Evolutionary conservation across 495 filamentous ascomycete genomes (phyloP).

Genomic region (Podospora tetraspora): DNA sequence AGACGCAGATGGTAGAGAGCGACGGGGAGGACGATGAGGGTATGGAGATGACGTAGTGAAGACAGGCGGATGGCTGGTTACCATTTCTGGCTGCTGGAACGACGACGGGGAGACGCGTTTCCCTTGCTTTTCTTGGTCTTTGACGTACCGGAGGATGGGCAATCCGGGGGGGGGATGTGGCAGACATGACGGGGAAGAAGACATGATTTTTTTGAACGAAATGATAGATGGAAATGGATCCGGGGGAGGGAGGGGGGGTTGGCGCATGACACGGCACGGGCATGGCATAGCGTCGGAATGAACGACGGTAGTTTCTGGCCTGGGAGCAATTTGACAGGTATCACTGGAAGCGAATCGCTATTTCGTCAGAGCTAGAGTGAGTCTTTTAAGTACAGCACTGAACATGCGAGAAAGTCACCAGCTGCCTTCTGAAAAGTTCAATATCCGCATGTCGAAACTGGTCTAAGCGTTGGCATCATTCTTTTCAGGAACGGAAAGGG

Average conservation of each 20-base stretch:
- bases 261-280: neutral
- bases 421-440: neutral
- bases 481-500: neutral
- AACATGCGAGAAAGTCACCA: neutral
- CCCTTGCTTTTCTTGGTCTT: neutral
- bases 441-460: neutral
- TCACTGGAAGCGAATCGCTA: no score
- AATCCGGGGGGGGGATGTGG: neutral
- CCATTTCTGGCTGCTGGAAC: neutral
- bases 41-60: constrained; percentile 37
- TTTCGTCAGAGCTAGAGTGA: neutral
- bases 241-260: neutral
- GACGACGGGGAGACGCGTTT: neutral
- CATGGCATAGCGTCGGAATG: neutral
- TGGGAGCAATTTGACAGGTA: neutral
- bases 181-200: neutral
- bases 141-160: neutral
- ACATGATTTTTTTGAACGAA: neutral
- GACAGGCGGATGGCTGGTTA: neutral
- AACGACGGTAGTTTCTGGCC: neutral
- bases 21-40: constrained; percentile 68
- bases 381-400: neutral
- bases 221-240: neutral
- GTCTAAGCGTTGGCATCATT: neutral
- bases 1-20: constrained; percentile 52